Evolutionary conservation across 2,329 filamentous ascomycete species (phyloP), one percentile per base, ranked within the genome.

Genomic region (Sarocladium brachiariae): DNA sequence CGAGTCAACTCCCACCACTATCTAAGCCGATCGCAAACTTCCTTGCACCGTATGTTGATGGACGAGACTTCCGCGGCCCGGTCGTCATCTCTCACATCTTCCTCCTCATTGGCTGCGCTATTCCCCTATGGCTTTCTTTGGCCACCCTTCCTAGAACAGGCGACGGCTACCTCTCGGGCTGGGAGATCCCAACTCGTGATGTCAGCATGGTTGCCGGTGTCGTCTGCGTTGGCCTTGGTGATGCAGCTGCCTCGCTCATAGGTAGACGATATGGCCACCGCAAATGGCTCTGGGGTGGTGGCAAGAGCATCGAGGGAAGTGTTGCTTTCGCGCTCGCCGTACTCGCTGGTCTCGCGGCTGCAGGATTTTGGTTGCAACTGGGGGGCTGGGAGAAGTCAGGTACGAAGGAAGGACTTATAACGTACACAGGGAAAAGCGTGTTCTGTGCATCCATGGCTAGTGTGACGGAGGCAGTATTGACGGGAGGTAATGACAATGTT

Each of bases 61-160:
- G 93, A 1, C 77, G 93, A 56, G 93, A 99, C 64, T 81, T 97
- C 50, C 83, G 91, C 27, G 93, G 93, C 0, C 93, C 93, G 0
- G 91, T 99, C 24, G 92, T 99, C 38, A 87, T 99, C 49, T 95
- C 87, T 0, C 93, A 97, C 65, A 95, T 99, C 47, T 99, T 99
- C 63, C 76, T 99, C 10, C 78, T 97, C 4, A 89, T 97, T 50
- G 93, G 93, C 31, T 97, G 93, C 59, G 92, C 92, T 7, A 91
- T 97, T 4, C 93, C 93, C 0, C 78, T 97, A 2, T 97, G 93
- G 93, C 76, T 96, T 2, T 86, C 84, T 3, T 76, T 96, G 11
- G 88, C 87, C 0, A 83, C 85, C 1, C 71, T 88, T 0, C 70
- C 79, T 0, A 78, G 87, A 3, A 70, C 62, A 0, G 82, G 78